Base-by-base conservation (phyloP, 2,329 filamentous ascomycete species). In the Aspergillus cejpii region DNA sequence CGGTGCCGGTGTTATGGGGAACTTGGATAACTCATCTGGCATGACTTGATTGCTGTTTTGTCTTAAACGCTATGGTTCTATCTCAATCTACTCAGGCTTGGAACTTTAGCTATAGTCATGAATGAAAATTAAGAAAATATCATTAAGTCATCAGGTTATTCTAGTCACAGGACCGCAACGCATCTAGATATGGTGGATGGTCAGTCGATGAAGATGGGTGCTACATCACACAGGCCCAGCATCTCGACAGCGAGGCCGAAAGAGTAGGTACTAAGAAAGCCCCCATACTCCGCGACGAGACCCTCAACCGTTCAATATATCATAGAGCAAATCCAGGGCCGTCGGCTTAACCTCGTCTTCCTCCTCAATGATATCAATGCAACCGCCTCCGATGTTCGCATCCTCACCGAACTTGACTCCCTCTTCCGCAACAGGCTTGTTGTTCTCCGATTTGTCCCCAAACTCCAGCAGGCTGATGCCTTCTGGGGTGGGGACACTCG, bases 271-370 rank as follows among this genome's bases (percentile, higher is more conserved):
- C 23, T 24, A 8, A 24, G 2, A 11, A 3, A 34, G 17, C 14
- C 14, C 17, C 15, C 11, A 5, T n/a, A 15, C 28, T 6, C 14
- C 10, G 28, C 10, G 28, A 10, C 28, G 15, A 27, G 33, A 23
- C 19, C 28, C 10, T 45, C 31, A 53, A 12, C 39, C 7, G 17
- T 50, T 49, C 2, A 60, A 52, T 34, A 64, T 15, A 26, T 51
- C 23, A 6, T 48, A 49, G 6, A 62, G 48, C 20, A 41, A 49
- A 36, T 64, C 58, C n/a, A 63, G 42, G 10, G 59, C 56, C 15
- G 45, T 55, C 5, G 56, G 53, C 38, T 60, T 55, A 24, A 58
- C 7, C 31, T 53, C 53, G 5, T 41, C 48, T 39, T 60, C 50
- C 15, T 52, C 42, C 40, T 62, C 58, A 10, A 61, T 43, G 5